Percentiles rank a stretch among this genome's conserved stretches.
Conservation (phyloP, 441 rosid species). For the Gossypium schwendimanii region DNA sequence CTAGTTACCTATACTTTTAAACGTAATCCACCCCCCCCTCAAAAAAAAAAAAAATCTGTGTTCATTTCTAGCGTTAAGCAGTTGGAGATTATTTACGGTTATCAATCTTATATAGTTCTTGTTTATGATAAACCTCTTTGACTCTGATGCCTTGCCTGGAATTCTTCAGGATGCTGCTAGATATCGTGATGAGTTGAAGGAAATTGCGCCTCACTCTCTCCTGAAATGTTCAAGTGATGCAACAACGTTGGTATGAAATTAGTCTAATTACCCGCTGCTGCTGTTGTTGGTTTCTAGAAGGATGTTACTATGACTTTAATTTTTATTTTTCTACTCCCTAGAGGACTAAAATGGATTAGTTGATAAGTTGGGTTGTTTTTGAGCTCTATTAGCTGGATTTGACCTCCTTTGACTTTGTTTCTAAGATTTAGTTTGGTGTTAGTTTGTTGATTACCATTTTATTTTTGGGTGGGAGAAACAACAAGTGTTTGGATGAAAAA, state of each 20-base stretch:
- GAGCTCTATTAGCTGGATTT: background rate
- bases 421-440: background rate
- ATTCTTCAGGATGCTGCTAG: slow-evolving; percentile 57
- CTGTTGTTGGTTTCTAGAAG: background rate
- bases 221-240: slow-evolving; percentile 66
- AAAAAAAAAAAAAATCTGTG: background rate
- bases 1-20: background rate
- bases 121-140: background rate
- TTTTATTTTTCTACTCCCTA: background rate
- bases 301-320: background rate
- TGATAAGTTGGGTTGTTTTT: background rate
- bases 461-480: background rate
- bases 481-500: background rate
- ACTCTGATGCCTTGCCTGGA: background rate
- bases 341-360: background rate
- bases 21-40: too few species aligned
- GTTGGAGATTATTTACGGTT: background rate
- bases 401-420: background rate
- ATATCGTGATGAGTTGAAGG: slow-evolving; percentile 45
- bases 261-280: slow-evolving; percentile 2
- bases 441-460: background rate
- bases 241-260: slow-evolving; percentile 51
- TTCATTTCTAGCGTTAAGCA: background rate
- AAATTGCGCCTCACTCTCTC: slow-evolving; percentile 55
- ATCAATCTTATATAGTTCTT: background rate